phyloP scores from a whole-genome alignment of 73 alveolate genomes.

The Blepharisma japonicum region DNA sequence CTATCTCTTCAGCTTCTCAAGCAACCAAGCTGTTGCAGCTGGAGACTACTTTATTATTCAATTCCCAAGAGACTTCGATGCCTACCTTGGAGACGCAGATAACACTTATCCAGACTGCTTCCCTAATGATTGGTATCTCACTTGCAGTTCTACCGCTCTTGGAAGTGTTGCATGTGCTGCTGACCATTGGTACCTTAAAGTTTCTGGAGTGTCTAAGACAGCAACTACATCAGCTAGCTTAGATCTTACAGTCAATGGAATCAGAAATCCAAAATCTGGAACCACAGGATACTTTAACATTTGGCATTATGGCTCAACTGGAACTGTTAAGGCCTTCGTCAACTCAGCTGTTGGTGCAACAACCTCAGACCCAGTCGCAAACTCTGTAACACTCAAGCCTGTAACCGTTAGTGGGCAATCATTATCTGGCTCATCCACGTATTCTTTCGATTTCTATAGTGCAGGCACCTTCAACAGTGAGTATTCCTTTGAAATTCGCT shows the following conservation, averaged over 20 bases:
- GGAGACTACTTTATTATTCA: background rate
- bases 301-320: too few relatives aligned
- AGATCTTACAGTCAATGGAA: background rate
- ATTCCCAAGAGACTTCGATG: background rate
- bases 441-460: too few relatives aligned
- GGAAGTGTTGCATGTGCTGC: background rate
- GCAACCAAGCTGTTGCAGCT: background rate
- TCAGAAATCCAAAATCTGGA: background rate
- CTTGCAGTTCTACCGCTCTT: background rate
- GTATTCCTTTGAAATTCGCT: too few relatives aligned
- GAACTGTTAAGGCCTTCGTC: too few relatives aligned
- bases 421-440: too few relatives aligned
- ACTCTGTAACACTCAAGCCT: too few relatives aligned
- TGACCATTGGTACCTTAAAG: background rate
- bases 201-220: background rate
- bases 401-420: too few relatives aligned
- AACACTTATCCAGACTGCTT: background rate
- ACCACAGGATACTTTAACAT: background rate
- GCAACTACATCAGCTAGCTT: background rate
- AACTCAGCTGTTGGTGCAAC: too few relatives aligned
- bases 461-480: too few relatives aligned
- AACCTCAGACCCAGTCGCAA: too few relatives aligned
- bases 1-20: background rate
- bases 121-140: background rate
- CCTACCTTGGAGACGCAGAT: conserved; percentile 9